Conservation (phyloP, 257 asterid genomes). For the Solanum sparsipilum region DNA sequence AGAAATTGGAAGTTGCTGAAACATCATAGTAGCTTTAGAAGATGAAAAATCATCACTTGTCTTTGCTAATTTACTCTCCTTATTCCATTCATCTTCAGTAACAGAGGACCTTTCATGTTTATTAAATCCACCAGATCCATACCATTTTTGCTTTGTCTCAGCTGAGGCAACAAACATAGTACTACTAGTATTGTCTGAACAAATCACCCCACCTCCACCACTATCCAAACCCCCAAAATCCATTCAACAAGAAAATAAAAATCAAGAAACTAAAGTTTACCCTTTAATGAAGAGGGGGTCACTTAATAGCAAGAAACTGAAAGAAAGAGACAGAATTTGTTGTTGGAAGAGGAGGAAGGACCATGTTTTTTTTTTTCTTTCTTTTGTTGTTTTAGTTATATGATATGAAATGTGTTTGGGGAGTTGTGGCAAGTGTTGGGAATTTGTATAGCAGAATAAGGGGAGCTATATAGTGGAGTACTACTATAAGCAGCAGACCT, state of each 20-base stretch:
- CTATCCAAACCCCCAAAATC: slow-evolving; percentile 68
- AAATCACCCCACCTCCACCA: slow-evolving; percentile 15
- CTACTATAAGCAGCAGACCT: slow-evolving; percentile 9
- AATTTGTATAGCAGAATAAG: neutral
- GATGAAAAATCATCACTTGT: slow-evolving; percentile 22
- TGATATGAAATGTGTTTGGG: neutral
- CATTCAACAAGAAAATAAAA: slow-evolving; percentile 21
- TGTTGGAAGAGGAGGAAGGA: slow-evolving; percentile 24
- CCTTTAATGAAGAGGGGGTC: neutral
- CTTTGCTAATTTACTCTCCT: slow-evolving; percentile 41
- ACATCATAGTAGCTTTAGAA: slow-evolving; percentile 19
- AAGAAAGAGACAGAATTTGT: slow-evolving; percentile 19
- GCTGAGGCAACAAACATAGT: slow-evolving; percentile 6
- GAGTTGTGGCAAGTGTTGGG: neutral
- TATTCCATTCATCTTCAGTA: slow-evolving; percentile 40
- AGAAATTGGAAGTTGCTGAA: neutral
- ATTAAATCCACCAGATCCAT: slow-evolving; percentile 44
- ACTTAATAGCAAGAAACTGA: neutral
- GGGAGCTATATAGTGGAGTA: neutral
- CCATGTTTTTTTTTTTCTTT: slow-evolving; percentile 23
- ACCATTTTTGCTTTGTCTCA: slow-evolving; percentile 27
- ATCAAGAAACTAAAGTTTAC: neutral
- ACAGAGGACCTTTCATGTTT: slow-evolving; percentile 44
- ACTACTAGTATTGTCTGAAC: slow-evolving; percentile 17
- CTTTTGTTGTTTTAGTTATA: neutral